A percentile compares a stretch with the other conserved stretches of the same genome.
These are phyloP conservation scores for Suhomyces bribrorum DNA, from an alignment of 1,139 yeast species.

Conservation along the genomic window DNA sequence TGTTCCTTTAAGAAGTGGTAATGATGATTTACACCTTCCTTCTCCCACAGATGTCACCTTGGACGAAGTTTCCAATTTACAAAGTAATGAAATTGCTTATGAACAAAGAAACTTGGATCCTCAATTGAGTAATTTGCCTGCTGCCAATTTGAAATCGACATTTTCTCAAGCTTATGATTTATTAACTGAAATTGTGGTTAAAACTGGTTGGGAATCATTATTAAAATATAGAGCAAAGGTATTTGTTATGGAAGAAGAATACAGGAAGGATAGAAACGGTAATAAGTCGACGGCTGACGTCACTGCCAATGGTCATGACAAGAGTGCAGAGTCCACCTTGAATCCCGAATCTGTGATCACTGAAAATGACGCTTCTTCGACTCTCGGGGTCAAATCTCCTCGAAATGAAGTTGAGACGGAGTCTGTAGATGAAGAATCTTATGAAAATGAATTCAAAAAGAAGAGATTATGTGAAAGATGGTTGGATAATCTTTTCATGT, in stretches of 20 bases:
- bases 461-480: conserved; percentile 93
- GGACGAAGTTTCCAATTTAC: conserved; percentile 60
- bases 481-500: conserved; percentile 86
- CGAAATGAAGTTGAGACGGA: conserved; percentile 21
- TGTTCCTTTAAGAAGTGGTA: conserved; percentile 55
- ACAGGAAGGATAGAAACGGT: conserved; percentile 45
- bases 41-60: conserved; percentile 76
- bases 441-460: conserved; percentile 53
- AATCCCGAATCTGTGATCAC: conserved; percentile 6
- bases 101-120: conserved; percentile 66
- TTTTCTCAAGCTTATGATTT: conserved; percentile 78
- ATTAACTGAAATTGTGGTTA: conserved; percentile 68
- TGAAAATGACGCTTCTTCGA: conserved; percentile 35
- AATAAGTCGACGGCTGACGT: conserved; percentile 7
- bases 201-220: conserved; percentile 89
- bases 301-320: conserved; percentile 8
- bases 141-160: conserved; percentile 74
- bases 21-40: conserved; percentile 68
- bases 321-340: conserved; percentile 7
- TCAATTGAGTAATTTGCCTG: conserved; percentile 69
- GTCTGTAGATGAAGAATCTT: conserved; percentile 15
- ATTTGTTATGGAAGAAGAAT: conserved; percentile 95
- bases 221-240: conserved; percentile 77
- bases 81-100: conserved; percentile 49
- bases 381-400: conserved; percentile 43